Evolutionary conservation across 164 flowering plant species (phyloP).

Genomic region (Akebia trifoliata): DNA sequence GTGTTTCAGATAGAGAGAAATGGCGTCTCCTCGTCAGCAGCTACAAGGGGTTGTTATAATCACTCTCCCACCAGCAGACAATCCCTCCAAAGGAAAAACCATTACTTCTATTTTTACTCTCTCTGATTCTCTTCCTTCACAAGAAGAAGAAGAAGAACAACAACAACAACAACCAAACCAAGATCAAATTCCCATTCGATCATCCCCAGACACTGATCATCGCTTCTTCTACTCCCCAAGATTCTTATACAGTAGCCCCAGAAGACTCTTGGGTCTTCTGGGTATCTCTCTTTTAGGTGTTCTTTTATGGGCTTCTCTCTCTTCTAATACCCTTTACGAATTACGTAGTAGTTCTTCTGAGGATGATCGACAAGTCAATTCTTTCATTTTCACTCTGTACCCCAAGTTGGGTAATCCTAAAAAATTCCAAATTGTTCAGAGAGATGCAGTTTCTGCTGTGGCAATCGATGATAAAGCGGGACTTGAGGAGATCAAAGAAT

Average conservation of each 20-base stretch:
- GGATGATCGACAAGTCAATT: slow-evolving; percentile 24
- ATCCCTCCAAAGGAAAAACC: slow-evolving; percentile 76
- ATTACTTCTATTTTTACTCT: slow-evolving; percentile 53
- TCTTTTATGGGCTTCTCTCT: slow-evolving; percentile 17
- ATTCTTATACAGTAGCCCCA: slow-evolving; percentile 19
- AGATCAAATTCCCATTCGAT: slow-evolving; percentile 18
- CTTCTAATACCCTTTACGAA: slow-evolving; percentile 22
- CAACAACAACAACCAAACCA: slow-evolving; percentile 1
- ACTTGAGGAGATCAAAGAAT: slow-evolving; percentile 10
- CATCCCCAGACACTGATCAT: slow-evolving; percentile 5
- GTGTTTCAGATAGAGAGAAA: slow-evolving; percentile 7
- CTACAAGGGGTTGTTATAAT: slow-evolving; percentile 54
- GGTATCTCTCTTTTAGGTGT: slow-evolving; percentile 37
- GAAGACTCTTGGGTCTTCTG: slow-evolving; percentile 27
- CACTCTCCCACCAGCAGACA: slow-evolving; percentile 66
- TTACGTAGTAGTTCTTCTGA: slow-evolving; percentile 17
- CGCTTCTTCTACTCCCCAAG: slow-evolving; percentile 14
- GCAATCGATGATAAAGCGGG: slow-evolving; percentile 9
- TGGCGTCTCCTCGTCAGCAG: slow-evolving; percentile 28
- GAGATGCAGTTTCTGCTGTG: slow-evolving; percentile 11
- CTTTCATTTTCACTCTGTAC: slow-evolving; percentile 51
- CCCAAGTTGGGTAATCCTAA: slow-evolving; percentile 27
- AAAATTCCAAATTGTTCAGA: slow-evolving; percentile 25
- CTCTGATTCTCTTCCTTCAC: slow-evolving; percentile 22
- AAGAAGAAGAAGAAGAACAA: slow-evolving; percentile 7